Conservation (phyloP, 257 asterid species). For the Cordia subcordata region DNA sequence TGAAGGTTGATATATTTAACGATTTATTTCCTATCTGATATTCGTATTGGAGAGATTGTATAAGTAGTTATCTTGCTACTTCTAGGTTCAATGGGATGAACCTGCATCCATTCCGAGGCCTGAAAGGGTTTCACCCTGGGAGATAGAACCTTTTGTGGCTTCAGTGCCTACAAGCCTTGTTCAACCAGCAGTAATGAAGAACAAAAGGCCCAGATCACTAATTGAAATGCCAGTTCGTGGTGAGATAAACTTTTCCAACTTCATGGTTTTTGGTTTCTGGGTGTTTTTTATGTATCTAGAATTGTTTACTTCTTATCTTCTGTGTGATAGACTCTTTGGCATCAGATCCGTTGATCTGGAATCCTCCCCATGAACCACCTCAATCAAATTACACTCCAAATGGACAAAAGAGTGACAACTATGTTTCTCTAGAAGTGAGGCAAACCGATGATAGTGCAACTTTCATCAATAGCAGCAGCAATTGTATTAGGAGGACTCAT, state of each 20-base stretch:
- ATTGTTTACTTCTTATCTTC: conserved; percentile 1
- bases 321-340: conserved; percentile 31
- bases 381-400: conserved; percentile 30
- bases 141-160: conserved; percentile 45
- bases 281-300: conserved; percentile 5
- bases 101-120: conserved; percentile 40
- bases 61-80: background rate
- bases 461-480: conserved; percentile 20
- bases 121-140: conserved; percentile 59
- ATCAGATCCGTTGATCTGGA: conserved; percentile 55
- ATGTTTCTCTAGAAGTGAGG: conserved; percentile 15
- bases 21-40: background rate
- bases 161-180: conserved; percentile 20
- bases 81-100: conserved; percentile 61
- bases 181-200: conserved; percentile 15
- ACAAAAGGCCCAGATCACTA: conserved; percentile 50
- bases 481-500: conserved; percentile 8
- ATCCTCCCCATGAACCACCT: conserved; percentile 32
- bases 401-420: conserved; percentile 23
- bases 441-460: background rate
- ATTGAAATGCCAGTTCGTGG: conserved; percentile 45
- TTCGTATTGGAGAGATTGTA: background rate
- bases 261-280: background rate
- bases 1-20: conserved; percentile 43
- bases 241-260: conserved; percentile 11